phyloP scores from a whole-genome alignment of 805 yeast genomes.

The Saccharomycopsis fermentans region DNA sequence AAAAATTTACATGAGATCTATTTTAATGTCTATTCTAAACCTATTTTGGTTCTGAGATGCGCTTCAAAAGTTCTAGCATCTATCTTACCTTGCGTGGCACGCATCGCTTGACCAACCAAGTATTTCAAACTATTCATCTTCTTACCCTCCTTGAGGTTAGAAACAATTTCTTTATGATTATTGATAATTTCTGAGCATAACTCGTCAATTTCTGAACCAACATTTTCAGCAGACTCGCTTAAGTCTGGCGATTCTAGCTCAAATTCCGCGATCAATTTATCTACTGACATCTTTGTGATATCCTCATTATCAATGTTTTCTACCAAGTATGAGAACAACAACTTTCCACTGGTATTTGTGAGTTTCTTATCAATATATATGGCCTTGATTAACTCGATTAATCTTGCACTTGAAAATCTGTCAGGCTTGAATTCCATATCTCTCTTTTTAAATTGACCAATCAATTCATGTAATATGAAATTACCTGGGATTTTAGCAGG shows the following conservation, averaged over 20 bases:
- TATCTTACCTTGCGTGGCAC: conserved; percentile 54
- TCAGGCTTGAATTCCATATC: conserved; percentile 25
- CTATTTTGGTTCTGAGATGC: conserved; percentile 24
- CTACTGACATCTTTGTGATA: conserved; percentile 24
- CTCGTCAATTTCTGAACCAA: conserved; percentile 24
- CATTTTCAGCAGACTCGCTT: conserved; percentile 27
- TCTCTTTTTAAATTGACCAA: conserved; percentile 53
- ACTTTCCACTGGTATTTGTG: conserved; percentile 60
- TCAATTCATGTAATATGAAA: conserved; percentile 75
- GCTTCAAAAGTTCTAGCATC: conserved; percentile 28
- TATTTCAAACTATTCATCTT: conserved; percentile 58
- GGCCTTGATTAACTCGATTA: conserved; percentile 46
- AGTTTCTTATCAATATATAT: conserved; percentile 35
- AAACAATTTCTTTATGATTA: conserved; percentile 43
- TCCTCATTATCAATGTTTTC: conserved; percentile 33
- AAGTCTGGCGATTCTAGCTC: conserved; percentile 32
- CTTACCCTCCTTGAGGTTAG: conserved; percentile 46
- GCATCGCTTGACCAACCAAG: conserved; percentile 81
- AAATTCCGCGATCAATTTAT: conserved; percentile 41
- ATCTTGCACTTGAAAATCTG: conserved; percentile 30
- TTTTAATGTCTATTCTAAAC: background rate
- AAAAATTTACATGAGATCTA: background rate
- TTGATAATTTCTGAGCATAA: conserved; percentile 38
- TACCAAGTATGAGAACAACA: conserved; percentile 52
- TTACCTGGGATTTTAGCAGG: conserved; percentile 42